These are phyloP conservation scores for Sphagnum contortum DNA, from an alignment of 225 moss, liverwort and hornwort genomes.

Conservation along the genomic window DNA sequence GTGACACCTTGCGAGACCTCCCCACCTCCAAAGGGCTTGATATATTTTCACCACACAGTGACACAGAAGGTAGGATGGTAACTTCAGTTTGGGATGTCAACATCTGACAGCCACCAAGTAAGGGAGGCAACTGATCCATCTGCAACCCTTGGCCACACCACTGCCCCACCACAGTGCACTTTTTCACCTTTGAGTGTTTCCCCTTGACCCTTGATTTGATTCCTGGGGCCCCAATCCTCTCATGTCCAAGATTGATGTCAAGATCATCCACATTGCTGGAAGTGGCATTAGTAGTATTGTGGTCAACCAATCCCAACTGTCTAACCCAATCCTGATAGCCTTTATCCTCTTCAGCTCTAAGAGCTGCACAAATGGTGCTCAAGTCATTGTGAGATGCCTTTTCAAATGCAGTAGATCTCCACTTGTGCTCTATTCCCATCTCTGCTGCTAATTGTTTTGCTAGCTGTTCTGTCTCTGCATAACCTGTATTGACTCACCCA, in stretches of 20 bases:
- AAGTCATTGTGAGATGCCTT: constrained; percentile 50
- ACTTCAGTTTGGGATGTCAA: constrained; percentile 21
- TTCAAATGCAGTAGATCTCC: constrained; percentile 62
- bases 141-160: constrained; percentile 91
- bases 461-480: constrained; percentile 56
- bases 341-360: constrained; percentile 62
- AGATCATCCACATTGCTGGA: constrained; percentile 44
- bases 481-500: constrained; percentile 33
- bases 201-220: constrained; percentile 37
- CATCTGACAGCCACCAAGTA: constrained; percentile 61
- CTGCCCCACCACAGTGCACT: constrained; percentile 48
- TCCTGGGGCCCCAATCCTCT: constrained; percentile 44
- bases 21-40: constrained; percentile 29
- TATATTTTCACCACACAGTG: constrained; percentile 38
- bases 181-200: constrained; percentile 58
- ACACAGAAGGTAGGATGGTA: not conserved
- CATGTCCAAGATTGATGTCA: constrained; percentile 41
- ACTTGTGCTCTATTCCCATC: constrained; percentile 41
- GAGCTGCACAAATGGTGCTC: constrained; percentile 57
- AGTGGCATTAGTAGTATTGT: constrained; percentile 37
- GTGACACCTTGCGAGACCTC: constrained; percentile 45
- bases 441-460: constrained; percentile 64
- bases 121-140: constrained; percentile 72
- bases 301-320: constrained; percentile 61
- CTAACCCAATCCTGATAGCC: constrained; percentile 75